Base-by-base conservation (phyloP, 352 stramenopile genomes). In the Pythium rhizo-oryzae region DNA sequence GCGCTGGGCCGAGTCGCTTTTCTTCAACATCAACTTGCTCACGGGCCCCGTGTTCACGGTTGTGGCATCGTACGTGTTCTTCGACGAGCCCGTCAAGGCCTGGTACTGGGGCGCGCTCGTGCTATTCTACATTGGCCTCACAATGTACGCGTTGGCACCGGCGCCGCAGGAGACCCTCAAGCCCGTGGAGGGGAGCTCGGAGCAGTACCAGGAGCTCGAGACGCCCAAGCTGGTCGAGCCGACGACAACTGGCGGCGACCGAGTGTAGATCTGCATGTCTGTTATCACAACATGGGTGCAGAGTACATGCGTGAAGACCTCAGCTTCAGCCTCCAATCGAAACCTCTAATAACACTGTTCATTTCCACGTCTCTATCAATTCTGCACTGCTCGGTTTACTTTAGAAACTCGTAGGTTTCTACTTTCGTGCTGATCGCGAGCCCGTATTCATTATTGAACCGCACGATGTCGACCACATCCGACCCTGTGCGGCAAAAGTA, bases 21-120 rank as follows among this genome's bases (percentile, higher is more conserved):
- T 87, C 71, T 91, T 91, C 72, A 89, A 91, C 69, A 71, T 88
- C 28, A 86, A 73, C 52, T 65, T 91, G 69, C 71, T 89, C 59
- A 89, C 79, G 0, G 76, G 70, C 13, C 79, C 82, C 11, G 71
- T 89, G 57, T 88, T 88, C 74, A 89, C 78, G 8, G 79, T 87
- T 58, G 47, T 77, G 37, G 72, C 80, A n/a, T 81, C 78, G 19
- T 86, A 88, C 70, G 57, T 80, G 21, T 78, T 87, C 60, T 90
- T 90, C 60, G 74, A 86, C 61, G 78, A 88, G 35, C 24, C 70
- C 19, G 77, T 90, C 49, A 84, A 87, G 72, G 70, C 76, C 39
- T 84, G 75, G 74, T 90, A 90, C 71, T 90, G 81, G 81, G 58
- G 84, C 30, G 81, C 81, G 18, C 71, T 90, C 39, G 78, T 53